Evolutionary conservation across 352 stramenopile species (phyloP).

Genomic region (Globisporangium cylindrosporum): DNA sequence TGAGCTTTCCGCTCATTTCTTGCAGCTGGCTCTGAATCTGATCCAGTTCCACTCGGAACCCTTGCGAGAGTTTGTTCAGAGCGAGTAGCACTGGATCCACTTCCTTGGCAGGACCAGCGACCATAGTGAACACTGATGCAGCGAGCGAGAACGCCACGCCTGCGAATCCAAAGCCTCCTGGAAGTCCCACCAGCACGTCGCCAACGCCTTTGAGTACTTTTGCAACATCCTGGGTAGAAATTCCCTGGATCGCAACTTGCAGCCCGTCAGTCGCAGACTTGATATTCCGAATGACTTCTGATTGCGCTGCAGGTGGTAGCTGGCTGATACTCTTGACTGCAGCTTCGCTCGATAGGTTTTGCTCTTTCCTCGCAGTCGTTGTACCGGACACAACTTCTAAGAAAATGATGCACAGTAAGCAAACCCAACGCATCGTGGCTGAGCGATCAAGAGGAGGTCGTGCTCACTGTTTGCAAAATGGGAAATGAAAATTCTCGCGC

Average conservation of each 20-base stretch:
- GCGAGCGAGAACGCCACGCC: constrained; percentile 46
- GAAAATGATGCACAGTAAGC: not conserved
- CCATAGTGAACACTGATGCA: constrained; percentile 30
- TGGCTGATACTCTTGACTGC: constrained; percentile 29
- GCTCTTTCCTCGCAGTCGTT: not conserved
- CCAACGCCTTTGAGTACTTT: constrained; percentile 40
- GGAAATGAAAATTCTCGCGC: not conserved
- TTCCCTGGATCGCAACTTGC: constrained; percentile 34
- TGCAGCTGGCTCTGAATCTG: constrained; percentile 30
- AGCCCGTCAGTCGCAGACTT: constrained; percentile 44
- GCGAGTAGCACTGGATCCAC: constrained; percentile 33
- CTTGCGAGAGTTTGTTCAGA: constrained; percentile 25
- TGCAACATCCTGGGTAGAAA: constrained; percentile 25
- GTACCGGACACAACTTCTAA: not conserved
- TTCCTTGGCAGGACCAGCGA: constrained; percentile 3
- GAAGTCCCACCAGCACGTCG: constrained; percentile 32
- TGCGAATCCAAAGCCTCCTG: constrained; percentile 30
- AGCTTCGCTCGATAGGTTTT: constrained; percentile 1
- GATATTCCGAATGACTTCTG: constrained; percentile 26
- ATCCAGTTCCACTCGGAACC: constrained; percentile 27
- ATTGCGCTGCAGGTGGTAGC: constrained; percentile 2
- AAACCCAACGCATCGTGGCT: constrained; percentile 10
- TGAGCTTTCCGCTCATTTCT: constrained; percentile 24
- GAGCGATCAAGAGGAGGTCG: not conserved
- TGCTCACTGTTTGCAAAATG: not conserved